Evolutionary conservation across 2,329 filamentous ascomycete species (phyloP).

Genomic region (Colletotrichum gigasporum): DNA sequence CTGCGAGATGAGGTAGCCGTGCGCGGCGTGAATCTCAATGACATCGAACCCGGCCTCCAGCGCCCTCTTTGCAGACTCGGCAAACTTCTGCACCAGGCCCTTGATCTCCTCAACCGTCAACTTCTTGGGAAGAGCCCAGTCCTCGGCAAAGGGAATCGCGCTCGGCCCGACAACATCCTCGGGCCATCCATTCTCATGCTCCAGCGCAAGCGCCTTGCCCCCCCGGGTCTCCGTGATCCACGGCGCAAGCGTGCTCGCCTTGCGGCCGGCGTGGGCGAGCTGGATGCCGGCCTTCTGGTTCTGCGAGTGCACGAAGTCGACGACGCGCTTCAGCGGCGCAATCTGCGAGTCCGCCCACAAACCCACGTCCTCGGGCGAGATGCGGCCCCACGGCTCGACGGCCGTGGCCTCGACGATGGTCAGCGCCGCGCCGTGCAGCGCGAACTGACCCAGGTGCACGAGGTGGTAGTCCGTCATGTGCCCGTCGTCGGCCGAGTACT

Average conservation of each 20-base stretch:
- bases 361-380: conserved; percentile 81
- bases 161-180: conserved; percentile 62
- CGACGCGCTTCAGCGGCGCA: conserved; percentile 73
- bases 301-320: conserved; percentile 84
- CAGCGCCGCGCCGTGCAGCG: conserved; percentile 78
- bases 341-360: conserved; percentile 89
- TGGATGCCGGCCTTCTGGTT: conserved; percentile 82
- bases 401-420: conserved; percentile 82
- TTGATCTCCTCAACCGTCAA: conserved; percentile 77
- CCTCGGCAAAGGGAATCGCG: conserved; percentile 66
- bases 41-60: conserved; percentile 78
- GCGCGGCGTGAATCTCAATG: conserved; percentile 74
- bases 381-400: conserved; percentile 80
- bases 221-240: conserved; percentile 70
- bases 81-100: conserved; percentile 70
- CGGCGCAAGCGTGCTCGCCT: conserved; percentile 68
- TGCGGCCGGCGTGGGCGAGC: conserved; percentile 81
- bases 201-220: conserved; percentile 60
- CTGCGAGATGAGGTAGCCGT: conserved; percentile 73
- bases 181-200: conserved; percentile 65
- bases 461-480: conserved; percentile 85
- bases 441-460: conserved; percentile 82
- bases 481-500: conserved; percentile 66
- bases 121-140: conserved; percentile 70
- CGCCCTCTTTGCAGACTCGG: conserved; percentile 65